A percentile compares a stretch with the other conserved stretches of the same genome.
phyloP scores from a whole-genome alignment of 495 filamentous ascomycete species.

The Penicillium flavigenum region DNA sequence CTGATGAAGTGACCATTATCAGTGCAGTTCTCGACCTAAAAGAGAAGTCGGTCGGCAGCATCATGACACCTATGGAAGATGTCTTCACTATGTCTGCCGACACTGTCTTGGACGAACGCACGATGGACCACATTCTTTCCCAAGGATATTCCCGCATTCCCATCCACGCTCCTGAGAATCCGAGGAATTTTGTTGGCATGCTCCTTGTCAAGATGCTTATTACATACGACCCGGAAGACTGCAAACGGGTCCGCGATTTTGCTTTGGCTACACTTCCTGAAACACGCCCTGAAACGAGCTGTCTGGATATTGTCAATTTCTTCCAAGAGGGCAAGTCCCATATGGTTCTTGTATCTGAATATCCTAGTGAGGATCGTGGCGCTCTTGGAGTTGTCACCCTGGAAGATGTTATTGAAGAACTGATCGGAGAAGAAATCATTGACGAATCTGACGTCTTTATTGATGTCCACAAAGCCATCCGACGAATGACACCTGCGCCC shows the following conservation, averaged over 20 bases:
- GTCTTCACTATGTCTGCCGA: slow-evolving; percentile 95
- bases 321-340: slow-evolving; percentile 99
- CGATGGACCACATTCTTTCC: slow-evolving; percentile 88
- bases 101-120: slow-evolving; percentile 83
- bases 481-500: slow-evolving; percentile 70
- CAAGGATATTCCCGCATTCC: slow-evolving; percentile 95
- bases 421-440: slow-evolving; percentile 92
- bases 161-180: slow-evolving; percentile 82
- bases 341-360: slow-evolving; percentile 94
- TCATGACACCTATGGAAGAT: slow-evolving; percentile 98
- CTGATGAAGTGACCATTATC: slow-evolving; percentile 98
- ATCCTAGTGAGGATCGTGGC: slow-evolving; percentile 82
- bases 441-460: slow-evolving; percentile 95
- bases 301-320: slow-evolving; percentile 97
- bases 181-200: slow-evolving; percentile 92
- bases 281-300: slow-evolving; percentile 91
- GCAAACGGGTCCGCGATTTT: slow-evolving; percentile 80
- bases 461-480: slow-evolving; percentile 94
- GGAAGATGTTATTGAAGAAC: slow-evolving; percentile 96
- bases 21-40: slow-evolving; percentile 94
- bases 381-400: slow-evolving; percentile 91
- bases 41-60: slow-evolving; percentile 87
- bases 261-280: slow-evolving; percentile 91
- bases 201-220: slow-evolving; percentile 97
- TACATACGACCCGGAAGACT: slow-evolving; percentile 96